Conservation (phyloP, 108 stramenopile species). For the Cyclotella sp. region DNA sequence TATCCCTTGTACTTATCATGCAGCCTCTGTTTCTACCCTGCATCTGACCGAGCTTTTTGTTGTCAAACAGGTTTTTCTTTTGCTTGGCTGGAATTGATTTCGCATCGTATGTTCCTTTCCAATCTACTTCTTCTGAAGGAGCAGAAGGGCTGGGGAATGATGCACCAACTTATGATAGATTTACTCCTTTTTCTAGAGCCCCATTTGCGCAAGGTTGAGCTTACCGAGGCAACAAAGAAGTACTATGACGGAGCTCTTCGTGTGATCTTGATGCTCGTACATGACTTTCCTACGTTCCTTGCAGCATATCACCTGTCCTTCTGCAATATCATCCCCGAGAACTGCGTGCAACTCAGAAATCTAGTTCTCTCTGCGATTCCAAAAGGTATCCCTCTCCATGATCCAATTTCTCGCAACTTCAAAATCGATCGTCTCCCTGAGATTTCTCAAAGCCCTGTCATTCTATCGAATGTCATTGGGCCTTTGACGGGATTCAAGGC, state of each 20-base stretch:
- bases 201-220: constrained; percentile 80
- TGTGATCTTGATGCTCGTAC: constrained; percentile 95
- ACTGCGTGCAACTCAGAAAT: constrained; percentile 98
- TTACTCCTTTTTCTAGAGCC: constrained; percentile 95
- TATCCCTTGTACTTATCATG: not conserved
- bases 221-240: constrained; percentile 88
- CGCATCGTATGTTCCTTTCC: constrained; percentile 96
- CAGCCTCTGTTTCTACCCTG: not conserved
- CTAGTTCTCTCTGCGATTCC: constrained; percentile 97
- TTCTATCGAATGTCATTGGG: constrained; percentile 89
- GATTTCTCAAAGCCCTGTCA: constrained; percentile 87
- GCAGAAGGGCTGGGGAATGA: constrained; percentile 93
- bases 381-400: constrained; percentile 95
- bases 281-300: constrained; percentile 98
- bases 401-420: constrained; percentile 99
- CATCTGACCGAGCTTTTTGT: constrained; percentile 4
- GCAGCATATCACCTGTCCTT: constrained; percentile 96
- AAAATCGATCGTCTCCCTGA: constrained; percentile 98
- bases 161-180: constrained; percentile 96
- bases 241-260: constrained; percentile 97
- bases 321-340: constrained; percentile 97
- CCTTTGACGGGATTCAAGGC: constrained; percentile 72
- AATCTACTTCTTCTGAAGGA: constrained; percentile 88
- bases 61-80: constrained; percentile 85
- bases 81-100: constrained; percentile 98